Evolutionary conservation across 2,329 filamentous ascomycete species (phyloP), one percentile per base, ranked within the genome.

Genomic region (Magnaporthiopsis poae): DNA sequence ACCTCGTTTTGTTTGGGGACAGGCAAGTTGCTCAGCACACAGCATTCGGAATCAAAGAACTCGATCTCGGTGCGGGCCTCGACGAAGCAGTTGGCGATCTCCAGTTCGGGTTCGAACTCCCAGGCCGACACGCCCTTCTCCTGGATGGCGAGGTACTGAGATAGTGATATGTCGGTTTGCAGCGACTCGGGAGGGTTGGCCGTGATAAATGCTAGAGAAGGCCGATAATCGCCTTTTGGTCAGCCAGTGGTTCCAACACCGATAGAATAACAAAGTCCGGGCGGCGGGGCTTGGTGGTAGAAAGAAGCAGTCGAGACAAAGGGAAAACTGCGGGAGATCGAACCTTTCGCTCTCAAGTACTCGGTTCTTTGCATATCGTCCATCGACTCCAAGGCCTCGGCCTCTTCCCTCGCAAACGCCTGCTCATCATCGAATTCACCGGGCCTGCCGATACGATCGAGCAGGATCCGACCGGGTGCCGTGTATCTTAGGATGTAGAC

Each of bases 51-150:
- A 77, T 99, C 95, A 75, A 96, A 99, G 80, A 99, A 99, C 76
- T 99, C 95, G 70, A 99, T 96, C 77, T 99, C 95, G 13, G 95
- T 99, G 70, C 95, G 87, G 60, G 82, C 94, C 78, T 99, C 94
- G 70, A 99, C 95, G 75, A 99, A 99, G 78, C 95, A 99, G 78
- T 98, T 98, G 71, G 95, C 95, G 71, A 98, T 97, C 78, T 99
- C 95, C 52, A 98, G 81, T 77, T 99, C 95, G n/a, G 95, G 95
- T 77, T 98, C 95, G 74, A 99, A 99, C 77, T 99, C 95, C 95
- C 95, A 99, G 8, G 95, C 95, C 5, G 95, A 96, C n/a, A 99
- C 94, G 64, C 95, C 95, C 78, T 99, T 99, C 80, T 99, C 95
- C 80, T 99, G 95, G 71, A 99, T 99, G 60, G 95, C 95, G 68